Evolutionary conservation across 1,139 yeast species (phyloP).

Genomic region (Debaryomycetaceae sp.): DNA sequence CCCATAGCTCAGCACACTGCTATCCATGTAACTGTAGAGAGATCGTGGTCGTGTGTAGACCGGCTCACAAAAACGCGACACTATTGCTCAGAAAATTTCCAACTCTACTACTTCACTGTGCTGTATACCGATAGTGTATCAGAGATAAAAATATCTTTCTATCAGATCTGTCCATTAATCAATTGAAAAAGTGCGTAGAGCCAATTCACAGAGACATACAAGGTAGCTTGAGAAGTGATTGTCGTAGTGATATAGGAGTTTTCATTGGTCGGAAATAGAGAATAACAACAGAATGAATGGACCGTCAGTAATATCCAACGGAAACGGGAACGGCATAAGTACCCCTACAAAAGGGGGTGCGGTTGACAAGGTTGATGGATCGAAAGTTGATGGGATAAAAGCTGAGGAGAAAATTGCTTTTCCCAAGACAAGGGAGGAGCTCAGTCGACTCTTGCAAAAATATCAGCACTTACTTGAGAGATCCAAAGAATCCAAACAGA

Average conservation of each 20-base stretch:
- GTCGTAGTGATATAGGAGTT: background rate
- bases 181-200: background rate
- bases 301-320: constrained; percentile 2
- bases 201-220: background rate
- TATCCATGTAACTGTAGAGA: no score
- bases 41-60: no score
- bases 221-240: background rate
- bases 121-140: background rate
- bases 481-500: constrained; percentile 16
- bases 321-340: constrained; percentile 2
- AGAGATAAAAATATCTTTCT: background rate
- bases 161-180: constrained; percentile 1
- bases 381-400: background rate
- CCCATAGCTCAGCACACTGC: no score
- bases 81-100: constrained; percentile 1
- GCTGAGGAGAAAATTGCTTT: constrained; percentile 5
- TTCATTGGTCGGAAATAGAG: background rate
- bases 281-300: constrained; percentile 1
- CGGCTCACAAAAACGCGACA: constrained; percentile 3
- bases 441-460: constrained; percentile 27
- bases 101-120: background rate
- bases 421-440: constrained; percentile 31
- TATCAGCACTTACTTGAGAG: constrained; percentile 27
- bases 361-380: background rate
- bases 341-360: background rate